Evolutionary conservation across 2,329 filamentous ascomycete genomes (phyloP).

Genomic region (Boeremia exigua): DNA sequence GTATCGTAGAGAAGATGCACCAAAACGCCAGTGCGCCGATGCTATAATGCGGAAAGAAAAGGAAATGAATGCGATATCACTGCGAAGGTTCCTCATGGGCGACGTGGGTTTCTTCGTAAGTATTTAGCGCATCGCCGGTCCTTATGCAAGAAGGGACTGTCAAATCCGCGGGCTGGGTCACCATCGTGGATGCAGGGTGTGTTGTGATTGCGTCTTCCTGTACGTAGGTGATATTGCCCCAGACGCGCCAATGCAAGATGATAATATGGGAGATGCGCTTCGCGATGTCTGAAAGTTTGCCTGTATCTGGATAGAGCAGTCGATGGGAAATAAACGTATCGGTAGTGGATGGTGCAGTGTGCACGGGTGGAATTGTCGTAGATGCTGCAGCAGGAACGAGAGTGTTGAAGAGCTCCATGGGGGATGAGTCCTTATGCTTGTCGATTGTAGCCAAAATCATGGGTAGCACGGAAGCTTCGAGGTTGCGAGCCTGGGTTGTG

Average conservation of each 20-base stretch:
- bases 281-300: conserved; percentile 68
- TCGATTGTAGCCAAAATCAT: conserved; percentile 36
- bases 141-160: conserved; percentile 1
- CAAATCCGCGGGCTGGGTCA: background rate
- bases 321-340: conserved; percentile 29
- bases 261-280: conserved; percentile 82
- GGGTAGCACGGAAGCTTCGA: conserved; percentile 34
- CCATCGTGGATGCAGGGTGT: background rate
- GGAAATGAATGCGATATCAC: background rate
- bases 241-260: conserved; percentile 88
- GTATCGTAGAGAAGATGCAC: conserved; percentile 6
- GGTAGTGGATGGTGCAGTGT: conserved; percentile 23
- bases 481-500: conserved; percentile 40
- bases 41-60: background rate
- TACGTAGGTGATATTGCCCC: conserved; percentile 75
- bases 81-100: conserved; percentile 2
- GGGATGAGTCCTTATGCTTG: conserved; percentile 45
- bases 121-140: conserved; percentile 6
- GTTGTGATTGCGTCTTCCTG: conserved; percentile 22
- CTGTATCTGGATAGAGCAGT: conserved; percentile 27
- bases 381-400: conserved; percentile 40
- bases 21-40: conserved; percentile 7
- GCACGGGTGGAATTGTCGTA: conserved; percentile 13
- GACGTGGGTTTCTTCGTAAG: background rate
- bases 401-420: conserved; percentile 53